Evolutionary conservation across 306 rosid species (phyloP).

Genomic region (Fagus crenata): DNA sequence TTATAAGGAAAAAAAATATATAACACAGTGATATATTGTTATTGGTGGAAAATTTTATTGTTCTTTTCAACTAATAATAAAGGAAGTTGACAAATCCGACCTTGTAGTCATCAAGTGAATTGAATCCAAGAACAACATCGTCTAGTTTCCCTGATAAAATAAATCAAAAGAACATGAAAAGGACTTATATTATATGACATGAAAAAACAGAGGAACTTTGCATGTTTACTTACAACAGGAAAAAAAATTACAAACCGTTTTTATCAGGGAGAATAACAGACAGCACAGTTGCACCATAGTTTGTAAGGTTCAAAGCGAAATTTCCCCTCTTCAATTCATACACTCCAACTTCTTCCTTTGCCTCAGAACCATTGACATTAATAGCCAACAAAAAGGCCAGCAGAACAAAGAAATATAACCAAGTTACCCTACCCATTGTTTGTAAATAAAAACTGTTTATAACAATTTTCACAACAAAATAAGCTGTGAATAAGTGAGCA

Average conservation of each 20-base stretch:
- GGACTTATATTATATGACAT: no score
- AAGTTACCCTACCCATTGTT: constrained; percentile 27
- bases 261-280: constrained; percentile 42
- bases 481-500: not conserved
- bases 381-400: constrained; percentile 14
- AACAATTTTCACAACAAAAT: not conserved
- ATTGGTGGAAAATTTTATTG: no score
- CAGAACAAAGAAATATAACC: constrained; percentile 1
- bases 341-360: constrained; percentile 19
- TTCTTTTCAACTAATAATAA: no score
- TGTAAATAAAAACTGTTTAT: not conserved
- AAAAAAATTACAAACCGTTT: constrained; percentile 23
- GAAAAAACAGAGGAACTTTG: no score
- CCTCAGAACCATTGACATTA: not conserved
- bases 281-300: constrained; percentile 42
- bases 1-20: no score
- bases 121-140: constrained; percentile 42
- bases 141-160: constrained; percentile 32
- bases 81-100: constrained; percentile 15
- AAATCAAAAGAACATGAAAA: not conserved
- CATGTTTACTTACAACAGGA: no score
- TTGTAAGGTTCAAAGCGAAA: constrained; percentile 32
- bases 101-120: constrained; percentile 18
- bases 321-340: constrained; percentile 37
- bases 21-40: no score